Conservation (phyloP, 805 yeast species). For the Kuraishia floccosa region DNA sequence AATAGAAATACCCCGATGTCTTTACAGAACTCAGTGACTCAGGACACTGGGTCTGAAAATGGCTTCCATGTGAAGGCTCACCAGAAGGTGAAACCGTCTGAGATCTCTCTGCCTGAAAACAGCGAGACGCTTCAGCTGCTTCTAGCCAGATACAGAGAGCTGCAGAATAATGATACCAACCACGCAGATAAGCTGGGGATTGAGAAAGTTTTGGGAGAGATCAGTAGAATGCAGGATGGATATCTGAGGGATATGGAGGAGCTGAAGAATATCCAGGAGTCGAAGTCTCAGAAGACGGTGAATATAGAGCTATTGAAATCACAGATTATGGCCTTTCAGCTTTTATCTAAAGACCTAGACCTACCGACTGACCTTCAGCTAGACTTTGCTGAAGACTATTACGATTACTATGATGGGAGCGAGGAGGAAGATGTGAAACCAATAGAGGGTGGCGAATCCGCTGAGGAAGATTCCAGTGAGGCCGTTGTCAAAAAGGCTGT, state of each 20-base stretch:
- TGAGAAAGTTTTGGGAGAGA: slow-evolving; percentile 24
- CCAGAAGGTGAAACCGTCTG: slow-evolving; percentile 7
- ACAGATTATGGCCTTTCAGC: slow-evolving; percentile 54
- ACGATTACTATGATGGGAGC: slow-evolving; percentile 2
- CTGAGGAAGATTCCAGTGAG: slow-evolving; percentile 1
- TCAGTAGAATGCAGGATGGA: slow-evolving; percentile 27
- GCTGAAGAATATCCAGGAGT: slow-evolving; percentile 8
- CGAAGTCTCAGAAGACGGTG: slow-evolving; percentile 18
- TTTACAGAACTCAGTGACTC: too few species aligned
- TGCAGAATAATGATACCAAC: slow-evolving; percentile 7
- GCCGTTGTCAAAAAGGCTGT: background rate
- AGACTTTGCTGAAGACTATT: slow-evolving; percentile 16
- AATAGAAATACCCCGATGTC: too few species aligned
- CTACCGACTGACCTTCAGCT: slow-evolving; percentile 42
- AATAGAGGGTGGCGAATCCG: slow-evolving; percentile 1
- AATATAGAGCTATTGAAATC: slow-evolving; percentile 36
- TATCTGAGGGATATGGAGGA: slow-evolving; percentile 17
- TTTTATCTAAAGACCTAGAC: slow-evolving; percentile 54
- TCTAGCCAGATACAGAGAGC: slow-evolving; percentile 15
- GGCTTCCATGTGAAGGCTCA: too few species aligned
- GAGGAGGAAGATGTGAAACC: slow-evolving; percentile 2
- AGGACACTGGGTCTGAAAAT: too few species aligned
- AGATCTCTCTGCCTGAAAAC: slow-evolving; percentile 13
- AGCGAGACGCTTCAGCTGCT: slow-evolving; percentile 14
- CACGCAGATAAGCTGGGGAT: slow-evolving; percentile 29